Conservation (phyloP, 208 protist genomes). For the Acanthamoeba sp. region DNA sequence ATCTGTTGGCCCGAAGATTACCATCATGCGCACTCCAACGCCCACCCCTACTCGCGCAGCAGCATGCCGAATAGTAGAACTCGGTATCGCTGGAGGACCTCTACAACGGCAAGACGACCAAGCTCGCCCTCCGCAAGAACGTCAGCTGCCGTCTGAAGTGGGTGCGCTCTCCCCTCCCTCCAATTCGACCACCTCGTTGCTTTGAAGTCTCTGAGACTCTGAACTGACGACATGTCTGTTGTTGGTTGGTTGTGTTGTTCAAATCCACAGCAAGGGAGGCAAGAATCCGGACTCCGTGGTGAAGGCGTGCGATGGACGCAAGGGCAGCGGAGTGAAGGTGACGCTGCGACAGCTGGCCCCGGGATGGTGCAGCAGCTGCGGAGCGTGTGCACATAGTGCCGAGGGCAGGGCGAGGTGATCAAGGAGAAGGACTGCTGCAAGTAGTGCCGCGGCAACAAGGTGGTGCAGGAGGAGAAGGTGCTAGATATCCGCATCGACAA, state of each 20-base stretch:
- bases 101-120: slow-evolving; percentile 97
- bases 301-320: slow-evolving; percentile 94
- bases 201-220: too few relatives aligned
- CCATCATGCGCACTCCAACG: too few relatives aligned
- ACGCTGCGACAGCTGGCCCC: slow-evolving; percentile 95
- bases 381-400: slow-evolving; percentile 94
- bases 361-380: slow-evolving; percentile 98
- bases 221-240: too few relatives aligned
- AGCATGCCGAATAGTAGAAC: too few relatives aligned
- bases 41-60: too few relatives aligned
- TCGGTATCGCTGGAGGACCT: slow-evolving; percentile 97
- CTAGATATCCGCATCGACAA: slow-evolving; percentile 97
- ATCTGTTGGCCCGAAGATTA: too few relatives aligned
- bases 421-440: slow-evolving; percentile 96
- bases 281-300: slow-evolving; percentile 83
- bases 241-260: too few relatives aligned
- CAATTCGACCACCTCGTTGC: too few relatives aligned
- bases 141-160: slow-evolving; percentile 88
- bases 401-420: slow-evolving; percentile 93
- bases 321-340: slow-evolving; percentile 95
- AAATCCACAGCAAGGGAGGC: slow-evolving; percentile 81
- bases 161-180: too few relatives aligned
- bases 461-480: slow-evolving; percentile 86
- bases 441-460: slow-evolving; percentile 96
- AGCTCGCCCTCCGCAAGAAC: slow-evolving; percentile 94